Percentiles rank a stretch among this genome's conserved stretches.
Evolutionary conservation across 805 yeast genomes (phyloP).

Genomic region (Yamadazyma endophytica): DNA sequence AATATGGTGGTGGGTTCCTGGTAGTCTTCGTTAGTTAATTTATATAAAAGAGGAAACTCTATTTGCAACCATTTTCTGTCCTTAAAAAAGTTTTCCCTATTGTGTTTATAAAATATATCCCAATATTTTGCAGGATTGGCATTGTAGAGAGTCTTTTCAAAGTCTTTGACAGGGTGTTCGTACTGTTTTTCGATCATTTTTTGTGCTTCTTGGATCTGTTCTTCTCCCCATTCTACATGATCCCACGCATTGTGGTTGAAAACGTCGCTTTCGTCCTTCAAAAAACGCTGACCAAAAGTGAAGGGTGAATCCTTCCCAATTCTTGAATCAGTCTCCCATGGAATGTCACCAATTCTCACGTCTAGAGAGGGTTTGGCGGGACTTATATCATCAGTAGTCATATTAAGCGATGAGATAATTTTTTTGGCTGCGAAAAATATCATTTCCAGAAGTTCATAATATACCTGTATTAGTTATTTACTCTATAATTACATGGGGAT

Average conservation of each 20-base stretch:
- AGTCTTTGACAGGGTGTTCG: slow-evolving; percentile 81
- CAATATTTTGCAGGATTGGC: slow-evolving; percentile 88
- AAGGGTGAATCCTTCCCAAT: slow-evolving; percentile 87
- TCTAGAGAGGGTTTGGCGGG: background rate
- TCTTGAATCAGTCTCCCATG: slow-evolving; percentile 29
- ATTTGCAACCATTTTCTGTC: slow-evolving; percentile 95
- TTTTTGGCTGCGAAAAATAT: no score
- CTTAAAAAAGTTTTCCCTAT: slow-evolving; percentile 90
- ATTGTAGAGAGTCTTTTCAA: slow-evolving; percentile 75
- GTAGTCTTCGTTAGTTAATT: slow-evolving; percentile 62
- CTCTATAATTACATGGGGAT: no score
- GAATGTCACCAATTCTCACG: background rate
- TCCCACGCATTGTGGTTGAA: slow-evolving; percentile 96
- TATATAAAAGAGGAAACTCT: slow-evolving; percentile 84
- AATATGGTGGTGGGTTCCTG: slow-evolving; percentile 70
- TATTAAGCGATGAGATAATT: no score
- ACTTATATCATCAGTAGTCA: no score
- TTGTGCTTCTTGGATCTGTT: slow-evolving; percentile 72
- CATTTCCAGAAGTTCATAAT: no score
- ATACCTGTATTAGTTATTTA: no score
- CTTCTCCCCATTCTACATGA: slow-evolving; percentile 96
- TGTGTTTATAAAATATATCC: slow-evolving; percentile 90
- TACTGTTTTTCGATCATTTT: slow-evolving; percentile 70
- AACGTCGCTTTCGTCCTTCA: slow-evolving; percentile 72
- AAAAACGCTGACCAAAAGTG: slow-evolving; percentile 81